phyloP scores from a whole-genome alignment of 169 alveolate species.

The Besnoitia besnoiti region DNA sequence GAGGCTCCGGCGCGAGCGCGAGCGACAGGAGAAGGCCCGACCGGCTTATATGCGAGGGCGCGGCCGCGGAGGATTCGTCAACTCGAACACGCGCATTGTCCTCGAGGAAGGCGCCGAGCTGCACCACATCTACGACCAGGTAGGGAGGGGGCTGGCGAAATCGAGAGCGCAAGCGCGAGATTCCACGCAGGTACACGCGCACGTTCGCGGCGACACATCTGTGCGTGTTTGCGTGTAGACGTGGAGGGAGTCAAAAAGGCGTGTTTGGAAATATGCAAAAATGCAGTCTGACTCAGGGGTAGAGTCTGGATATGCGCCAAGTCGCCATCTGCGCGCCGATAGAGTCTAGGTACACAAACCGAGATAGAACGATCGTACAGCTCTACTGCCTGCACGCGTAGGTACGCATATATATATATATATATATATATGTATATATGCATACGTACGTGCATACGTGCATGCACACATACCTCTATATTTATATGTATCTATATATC shows the following conservation, averaged over 20 bases:
- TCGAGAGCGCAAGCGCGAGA: neutral
- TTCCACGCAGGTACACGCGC: neutral
- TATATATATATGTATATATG: conserved; percentile 2
- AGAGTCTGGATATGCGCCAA: no score
- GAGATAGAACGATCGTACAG: no score
- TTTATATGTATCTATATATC: neutral
- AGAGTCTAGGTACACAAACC: no score
- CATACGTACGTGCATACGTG: neutral
- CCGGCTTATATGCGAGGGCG: conserved; percentile 31
- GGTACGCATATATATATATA: neutral
- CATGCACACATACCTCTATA: neutral
- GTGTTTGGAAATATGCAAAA: neutral
- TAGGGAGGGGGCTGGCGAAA: neutral
- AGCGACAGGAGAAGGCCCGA: conserved; percentile 29
- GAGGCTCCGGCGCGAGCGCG: conserved; percentile 13
- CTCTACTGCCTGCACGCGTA: no score
- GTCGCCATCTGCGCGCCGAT: no score
- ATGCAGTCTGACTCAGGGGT: no score
- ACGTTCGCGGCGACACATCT: neutral
- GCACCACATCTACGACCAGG: conserved; percentile 74
- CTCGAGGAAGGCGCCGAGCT: conserved; percentile 72
- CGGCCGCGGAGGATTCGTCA: conserved; percentile 71
- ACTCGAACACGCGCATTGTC: conserved; percentile 72
- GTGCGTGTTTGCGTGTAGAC: neutral
- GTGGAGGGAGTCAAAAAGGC: neutral